Base-by-base conservation (phyloP, 495 filamentous ascomycete species). In the Penicillium samsonianum region DNA sequence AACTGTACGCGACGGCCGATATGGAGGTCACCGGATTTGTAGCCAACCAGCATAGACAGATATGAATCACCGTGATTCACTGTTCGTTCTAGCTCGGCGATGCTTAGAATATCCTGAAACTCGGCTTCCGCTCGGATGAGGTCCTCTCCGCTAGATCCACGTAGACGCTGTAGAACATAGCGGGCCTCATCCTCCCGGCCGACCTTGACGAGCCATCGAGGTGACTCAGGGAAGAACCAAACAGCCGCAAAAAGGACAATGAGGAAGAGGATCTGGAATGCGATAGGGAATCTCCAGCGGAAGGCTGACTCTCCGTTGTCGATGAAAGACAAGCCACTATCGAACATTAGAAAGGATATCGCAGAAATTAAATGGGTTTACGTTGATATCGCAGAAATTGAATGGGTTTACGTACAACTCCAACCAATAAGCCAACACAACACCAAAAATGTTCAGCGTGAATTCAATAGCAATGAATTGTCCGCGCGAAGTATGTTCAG, bases 401-500 rank as follows among this genome's bases (percentile, higher is more conserved):
- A 3, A 40, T 14, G 5, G 38, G 5, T 23, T 11, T 9, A 75
- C 79, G 33, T 67, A 82, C 78, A 85, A 90, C 64, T 88, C 86
- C 23, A 90, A 74, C 87, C 87, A 90, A 58, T 89, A 89, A 6
- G 86, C 87, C 19, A 89, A 73, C 3, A 88, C 86, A 4, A 90
- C 86, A 65, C 87, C 87, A 40, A 89, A 85, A 57, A 89, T 89
- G 61, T 90, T 90, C 14, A 89, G 63, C 0, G 85, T 89, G 60
- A 90, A 89, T 60, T 90, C 87, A 52, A 89, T 88, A 5, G 86
- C 82, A 53, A 90, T 82, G 61, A 89, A 89, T 46, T 87, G 79
- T 4, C 87, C 87, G 43, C 87, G 81, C 3, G 83, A 87, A 6
- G 80, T 88, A 57, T 89, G 86, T 40, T 83, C 82, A 8, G 84